Percentiles rank a stretch among this genome's conserved stretches.
phyloP scores from a whole-genome alignment of 805 yeast genomes.

The Priceomyces medius region DNA sequence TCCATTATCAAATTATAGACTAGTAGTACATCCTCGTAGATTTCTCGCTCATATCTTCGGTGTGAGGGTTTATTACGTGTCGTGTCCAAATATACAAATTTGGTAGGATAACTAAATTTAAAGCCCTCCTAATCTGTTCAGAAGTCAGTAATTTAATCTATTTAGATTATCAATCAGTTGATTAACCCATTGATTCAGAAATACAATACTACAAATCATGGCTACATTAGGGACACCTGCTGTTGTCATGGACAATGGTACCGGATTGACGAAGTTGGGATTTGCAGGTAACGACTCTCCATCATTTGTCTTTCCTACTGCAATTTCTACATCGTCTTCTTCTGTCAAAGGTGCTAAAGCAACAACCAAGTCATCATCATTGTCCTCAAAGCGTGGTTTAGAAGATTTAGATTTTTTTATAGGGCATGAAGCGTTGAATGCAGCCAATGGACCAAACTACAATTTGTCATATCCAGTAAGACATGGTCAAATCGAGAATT shows the following conservation, averaged over 20 bases:
- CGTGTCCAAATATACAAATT: not conserved
- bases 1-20: not conserved
- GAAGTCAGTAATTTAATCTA: not conserved
- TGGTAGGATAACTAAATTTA: not conserved
- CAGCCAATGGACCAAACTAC: constrained; percentile 89
- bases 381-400: constrained; percentile 78
- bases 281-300: constrained; percentile 99
- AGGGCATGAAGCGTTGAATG: constrained; percentile 91
- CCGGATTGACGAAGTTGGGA: constrained; percentile 95
- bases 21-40: not conserved
- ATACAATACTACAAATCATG: constrained; percentile 31
- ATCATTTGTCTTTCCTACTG: constrained; percentile 95
- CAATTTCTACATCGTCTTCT: constrained; percentile 75
- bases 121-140: not conserved
- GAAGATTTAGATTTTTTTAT: constrained; percentile 92
- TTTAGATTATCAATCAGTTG: not conserved
- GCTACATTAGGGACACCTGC: constrained; percentile 79
- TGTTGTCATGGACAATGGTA: constrained; percentile 98
- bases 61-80: not conserved
- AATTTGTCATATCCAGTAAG: constrained; percentile 88
- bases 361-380: constrained; percentile 48
- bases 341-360: constrained; percentile 42
- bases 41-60: not conserved
- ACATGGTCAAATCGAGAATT: constrained; percentile 97
- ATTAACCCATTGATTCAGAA: constrained; percentile 1